Percentiles rank a stretch among this genome's conserved stretches.
These are phyloP conservation scores for Penicillium daleae DNA, from an alignment of 495 filamentous ascomycete genomes.

Conservation along the genomic window DNA sequence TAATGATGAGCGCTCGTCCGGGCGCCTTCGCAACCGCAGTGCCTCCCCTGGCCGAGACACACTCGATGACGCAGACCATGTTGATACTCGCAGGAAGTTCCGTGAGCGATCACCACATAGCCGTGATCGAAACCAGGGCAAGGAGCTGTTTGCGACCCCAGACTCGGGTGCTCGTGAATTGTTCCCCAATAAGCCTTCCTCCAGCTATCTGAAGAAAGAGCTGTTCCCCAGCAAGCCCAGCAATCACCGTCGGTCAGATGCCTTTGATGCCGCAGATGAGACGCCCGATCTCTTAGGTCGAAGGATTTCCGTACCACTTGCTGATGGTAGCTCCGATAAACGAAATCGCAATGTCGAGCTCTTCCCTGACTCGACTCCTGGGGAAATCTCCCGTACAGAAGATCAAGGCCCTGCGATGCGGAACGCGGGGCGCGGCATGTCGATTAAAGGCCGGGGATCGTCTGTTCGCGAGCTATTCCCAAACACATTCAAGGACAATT, in stretches of 20 bases:
- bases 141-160: conserved; percentile 50
- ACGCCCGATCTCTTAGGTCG: conserved; percentile 60
- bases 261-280: conserved; percentile 67
- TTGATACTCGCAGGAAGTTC: conserved; percentile 48
- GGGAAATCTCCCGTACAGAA: conserved; percentile 40
- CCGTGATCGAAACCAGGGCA: conserved; percentile 40
- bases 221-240: conserved; percentile 68
- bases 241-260: conserved; percentile 67
- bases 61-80: conserved; percentile 56
- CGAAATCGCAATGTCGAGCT: conserved; percentile 46
- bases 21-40: conserved; percentile 63
- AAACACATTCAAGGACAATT: conserved; percentile 59
- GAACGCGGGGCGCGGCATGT: conserved; percentile 54
- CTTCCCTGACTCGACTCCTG: conserved; percentile 34
- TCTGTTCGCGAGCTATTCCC: conserved; percentile 75
- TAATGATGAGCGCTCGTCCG: conserved; percentile 35
- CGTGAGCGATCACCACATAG: conserved; percentile 47
- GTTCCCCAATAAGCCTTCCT: conserved; percentile 52
- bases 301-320: conserved; percentile 56
- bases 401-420: conserved; percentile 69
- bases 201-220: conserved; percentile 61
- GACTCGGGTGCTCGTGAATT: conserved; percentile 44
- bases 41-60: conserved; percentile 72
- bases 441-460: conserved; percentile 51
- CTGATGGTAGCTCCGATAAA: conserved; percentile 44